These are phyloP conservation scores for Alternaria brassicicola DNA, from an alignment of 2,329 filamentous ascomycete species.

Conservation along the genomic window DNA sequence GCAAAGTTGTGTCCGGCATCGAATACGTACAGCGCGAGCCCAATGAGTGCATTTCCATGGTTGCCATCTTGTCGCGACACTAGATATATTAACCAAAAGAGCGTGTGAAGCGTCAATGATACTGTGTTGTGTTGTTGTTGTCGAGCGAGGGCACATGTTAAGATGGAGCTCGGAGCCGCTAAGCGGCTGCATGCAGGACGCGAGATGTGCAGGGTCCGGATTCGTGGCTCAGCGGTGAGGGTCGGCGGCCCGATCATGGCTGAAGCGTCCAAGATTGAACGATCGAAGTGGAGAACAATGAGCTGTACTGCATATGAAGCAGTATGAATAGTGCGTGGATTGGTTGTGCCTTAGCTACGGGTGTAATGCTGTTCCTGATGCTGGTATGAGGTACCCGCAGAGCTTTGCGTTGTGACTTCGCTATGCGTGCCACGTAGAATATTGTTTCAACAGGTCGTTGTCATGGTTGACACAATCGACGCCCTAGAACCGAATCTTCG, in stretches of 20 bases:
- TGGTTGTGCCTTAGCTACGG: not conserved
- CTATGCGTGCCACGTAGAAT: not conserved
- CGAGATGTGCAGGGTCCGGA: conserved; percentile 30
- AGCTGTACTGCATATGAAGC: conserved; percentile 2
- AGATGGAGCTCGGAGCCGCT: conserved; percentile 24
- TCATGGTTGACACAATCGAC: not conserved
- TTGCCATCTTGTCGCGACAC: conserved; percentile 30
- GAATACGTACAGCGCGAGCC: conserved; percentile 43
- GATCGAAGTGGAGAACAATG: conserved; percentile 4
- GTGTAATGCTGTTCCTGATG: conserved; percentile 7
- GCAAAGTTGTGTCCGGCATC: not conserved
- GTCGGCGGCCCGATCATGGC: conserved; percentile 9
- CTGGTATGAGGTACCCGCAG: not conserved
- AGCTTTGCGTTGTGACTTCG: not conserved
- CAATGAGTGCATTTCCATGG: conserved; percentile 45
- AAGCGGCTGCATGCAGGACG: conserved; percentile 23
- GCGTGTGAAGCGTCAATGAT: conserved; percentile 8
- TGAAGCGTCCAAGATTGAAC: conserved; percentile 1
- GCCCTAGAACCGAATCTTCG: conserved; percentile 80
- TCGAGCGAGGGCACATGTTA: conserved; percentile 11
- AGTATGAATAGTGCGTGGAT: not conserved
- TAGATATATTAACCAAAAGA: conserved; percentile 1
- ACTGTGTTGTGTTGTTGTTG: conserved; percentile 26
- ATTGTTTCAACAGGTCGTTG: not conserved
- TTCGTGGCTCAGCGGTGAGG: conserved; percentile 14